Conservation (phyloP, 2,329 filamentous ascomycete species). For the Coleophoma cylindrospora region DNA sequence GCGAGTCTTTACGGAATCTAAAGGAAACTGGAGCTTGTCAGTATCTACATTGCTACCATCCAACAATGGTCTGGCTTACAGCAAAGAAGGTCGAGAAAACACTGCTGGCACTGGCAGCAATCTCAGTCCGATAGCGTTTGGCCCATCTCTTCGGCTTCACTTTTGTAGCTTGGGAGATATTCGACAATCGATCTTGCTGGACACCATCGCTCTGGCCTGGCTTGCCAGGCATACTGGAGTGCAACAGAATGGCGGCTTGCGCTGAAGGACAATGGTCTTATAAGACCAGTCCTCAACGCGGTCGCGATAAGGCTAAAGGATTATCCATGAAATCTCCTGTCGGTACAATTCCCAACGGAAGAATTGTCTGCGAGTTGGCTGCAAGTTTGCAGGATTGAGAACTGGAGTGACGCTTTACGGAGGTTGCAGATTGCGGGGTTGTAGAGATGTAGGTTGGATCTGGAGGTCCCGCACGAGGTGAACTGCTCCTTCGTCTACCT, state of each 20-base stretch:
- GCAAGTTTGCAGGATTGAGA: constrained; percentile 21
- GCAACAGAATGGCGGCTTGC: constrained; percentile 29
- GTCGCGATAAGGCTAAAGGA: constrained; percentile 50
- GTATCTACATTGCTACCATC: background rate
- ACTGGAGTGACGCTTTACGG: constrained; percentile 11
- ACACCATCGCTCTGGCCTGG: constrained; percentile 18
- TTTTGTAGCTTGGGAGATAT: constrained; percentile 7
- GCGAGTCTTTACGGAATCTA: constrained; percentile 85
- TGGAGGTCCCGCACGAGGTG: background rate
- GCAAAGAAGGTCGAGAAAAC: constrained; percentile 73
- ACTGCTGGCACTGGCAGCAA: constrained; percentile 72
- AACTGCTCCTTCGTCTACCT: too few relatives aligned
- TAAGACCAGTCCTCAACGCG: constrained; percentile 57
- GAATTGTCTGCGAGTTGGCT: constrained; percentile 10
- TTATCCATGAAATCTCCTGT: constrained; percentile 45
- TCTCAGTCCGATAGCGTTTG: constrained; percentile 75
- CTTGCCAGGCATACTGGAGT: constrained; percentile 35
- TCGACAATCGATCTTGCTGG: constrained; percentile 8
- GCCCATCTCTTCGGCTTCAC: constrained; percentile 48
- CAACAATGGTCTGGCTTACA: constrained; percentile 29
- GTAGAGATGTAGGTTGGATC: constrained; percentile 3
- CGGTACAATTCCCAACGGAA: constrained; percentile 15
- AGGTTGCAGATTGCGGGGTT: constrained; percentile 13
- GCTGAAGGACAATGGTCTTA: constrained; percentile 40
- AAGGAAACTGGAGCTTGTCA: constrained; percentile 51